Percentiles rank a stretch among this genome's conserved stretches.
These are phyloP conservation scores for Panus rudis DNA, from an alignment of 768 basidiomycete genomes.

Conservation along the genomic window DNA sequence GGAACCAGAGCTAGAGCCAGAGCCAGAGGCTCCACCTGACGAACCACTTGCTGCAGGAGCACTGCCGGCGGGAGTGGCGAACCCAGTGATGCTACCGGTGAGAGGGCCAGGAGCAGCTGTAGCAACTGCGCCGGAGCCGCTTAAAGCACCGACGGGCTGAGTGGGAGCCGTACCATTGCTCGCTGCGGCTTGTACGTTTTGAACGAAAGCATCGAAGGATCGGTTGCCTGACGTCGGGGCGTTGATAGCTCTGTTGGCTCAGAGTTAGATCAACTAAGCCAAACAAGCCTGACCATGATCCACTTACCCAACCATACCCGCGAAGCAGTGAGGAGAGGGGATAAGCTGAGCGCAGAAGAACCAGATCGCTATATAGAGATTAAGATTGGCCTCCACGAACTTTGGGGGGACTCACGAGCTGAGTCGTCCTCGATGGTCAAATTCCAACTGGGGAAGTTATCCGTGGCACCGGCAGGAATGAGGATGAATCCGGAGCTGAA, in stretches of 20 bases:
- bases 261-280: neutral
- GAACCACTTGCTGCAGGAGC: neutral
- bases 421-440: slow-evolving; percentile 42
- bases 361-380: slow-evolving; percentile 37
- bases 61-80: slow-evolving; percentile 19
- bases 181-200: slow-evolving; percentile 21
- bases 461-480: slow-evolving; percentile 25
- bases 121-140: slow-evolving; percentile 42
- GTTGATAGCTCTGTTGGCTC: slow-evolving; percentile 38
- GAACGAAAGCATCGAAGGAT: slow-evolving; percentile 31
- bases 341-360: slow-evolving; percentile 50
- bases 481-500: slow-evolving; percentile 50
- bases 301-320: slow-evolving; percentile 29
- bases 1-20: slow-evolving; percentile 7
- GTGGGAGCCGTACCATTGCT: slow-evolving; percentile 23
- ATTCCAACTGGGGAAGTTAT: slow-evolving; percentile 36
- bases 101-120: slow-evolving; percentile 36
- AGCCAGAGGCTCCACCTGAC: neutral
- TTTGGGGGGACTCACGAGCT: slow-evolving; percentile 30
- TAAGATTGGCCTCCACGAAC: neutral
- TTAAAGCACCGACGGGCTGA: slow-evolving; percentile 32
- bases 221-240: slow-evolving; percentile 35
- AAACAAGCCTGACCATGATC: neutral
- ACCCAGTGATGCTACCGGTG: slow-evolving; percentile 25
- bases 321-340: slow-evolving; percentile 35